Evolutionary conservation across 1,284 basidiomycete species (phyloP), one percentile per base, ranked within the genome.

Genomic region (Trichosporon sp.): DNA sequence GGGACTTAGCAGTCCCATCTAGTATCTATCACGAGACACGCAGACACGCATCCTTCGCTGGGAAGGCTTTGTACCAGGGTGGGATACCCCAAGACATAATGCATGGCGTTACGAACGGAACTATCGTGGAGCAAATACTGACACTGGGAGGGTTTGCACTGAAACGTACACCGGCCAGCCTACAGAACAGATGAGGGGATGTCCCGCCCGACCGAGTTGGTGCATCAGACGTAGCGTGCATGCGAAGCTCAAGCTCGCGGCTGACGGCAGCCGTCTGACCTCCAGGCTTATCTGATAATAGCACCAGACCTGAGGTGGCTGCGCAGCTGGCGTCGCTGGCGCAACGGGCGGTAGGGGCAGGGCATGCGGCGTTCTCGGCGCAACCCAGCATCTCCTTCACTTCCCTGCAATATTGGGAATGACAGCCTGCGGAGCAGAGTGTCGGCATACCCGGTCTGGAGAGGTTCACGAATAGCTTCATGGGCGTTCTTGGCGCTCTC

Each of bases 201-300:
- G 16, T n/a, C 48, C 16, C 48, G 12, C 19, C 12, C 12, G 16
- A 19, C 48, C 8, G 48, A 51, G n/a, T 6, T 51, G 16, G 2
- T 16, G 56, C 56, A 32, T 35, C 31, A 35, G 56, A 32, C 26
- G 21, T 4, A 12, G 8, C 16, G 31, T 26, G 35, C 8, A 26
- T 40, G 38, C 38, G 38, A 40, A 40, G 38, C 38, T 40, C 38
- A 40, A 40, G 38, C 38, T 40, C 38, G 26, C 26, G 26, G 26
- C 26, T 26, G 26, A 26, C 38, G 38, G 38, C 38, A 40, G 38
- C 38, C 38, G 38, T 40, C 38, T 6, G 8, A 37, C 5, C 26
- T 5, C 56, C 31, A 14, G 59, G 59, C 59, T 63, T 35, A 63
- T 63, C 59, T 63, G 59, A 63, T 63, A 63, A 63, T 63, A 63